Evolutionary conservation across 2,329 filamentous ascomycete genomes (phyloP).

Genomic region (Rhinocladiella mackenziei): DNA sequence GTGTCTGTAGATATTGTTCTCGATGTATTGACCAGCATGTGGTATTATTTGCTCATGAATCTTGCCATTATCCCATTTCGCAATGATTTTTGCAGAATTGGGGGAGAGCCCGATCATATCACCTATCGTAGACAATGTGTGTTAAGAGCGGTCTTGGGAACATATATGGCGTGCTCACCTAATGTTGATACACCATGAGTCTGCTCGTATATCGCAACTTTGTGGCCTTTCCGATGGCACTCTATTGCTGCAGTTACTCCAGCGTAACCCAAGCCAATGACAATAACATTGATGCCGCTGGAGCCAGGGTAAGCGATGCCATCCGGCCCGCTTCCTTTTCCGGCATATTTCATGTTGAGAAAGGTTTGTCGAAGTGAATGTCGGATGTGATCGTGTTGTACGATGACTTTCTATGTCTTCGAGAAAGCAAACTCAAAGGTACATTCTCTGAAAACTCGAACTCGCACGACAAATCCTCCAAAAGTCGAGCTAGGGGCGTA

Average conservation of each 20-base stretch:
- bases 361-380: too few species aligned
- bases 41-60: conserved; percentile 13
- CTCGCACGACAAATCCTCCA: too few species aligned
- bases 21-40: conserved; percentile 5
- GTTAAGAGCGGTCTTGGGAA: conserved; percentile 16
- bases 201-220: conserved; percentile 52
- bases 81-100: conserved; percentile 24
- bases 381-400: too few species aligned
- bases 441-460: too few species aligned
- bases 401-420: too few species aligned
- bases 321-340: conserved; percentile 1
- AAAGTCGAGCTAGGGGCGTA: too few species aligned
- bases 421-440: too few species aligned
- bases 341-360: too few species aligned
- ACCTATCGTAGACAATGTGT: conserved; percentile 42
- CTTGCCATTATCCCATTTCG: conserved; percentile 31
- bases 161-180: background rate
- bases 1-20: conserved; percentile 34
- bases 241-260: conserved; percentile 62
- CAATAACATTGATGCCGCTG: conserved; percentile 5
- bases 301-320: conserved; percentile 1
- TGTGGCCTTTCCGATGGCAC: conserved; percentile 58
- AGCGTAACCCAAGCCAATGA: conserved; percentile 48
- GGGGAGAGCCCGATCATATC: conserved; percentile 43
- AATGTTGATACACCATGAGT: conserved; percentile 30